Conservation (phyloP, 225 moss, liverwort and hornwort genomes). For the Polytrichum commune region DNA sequence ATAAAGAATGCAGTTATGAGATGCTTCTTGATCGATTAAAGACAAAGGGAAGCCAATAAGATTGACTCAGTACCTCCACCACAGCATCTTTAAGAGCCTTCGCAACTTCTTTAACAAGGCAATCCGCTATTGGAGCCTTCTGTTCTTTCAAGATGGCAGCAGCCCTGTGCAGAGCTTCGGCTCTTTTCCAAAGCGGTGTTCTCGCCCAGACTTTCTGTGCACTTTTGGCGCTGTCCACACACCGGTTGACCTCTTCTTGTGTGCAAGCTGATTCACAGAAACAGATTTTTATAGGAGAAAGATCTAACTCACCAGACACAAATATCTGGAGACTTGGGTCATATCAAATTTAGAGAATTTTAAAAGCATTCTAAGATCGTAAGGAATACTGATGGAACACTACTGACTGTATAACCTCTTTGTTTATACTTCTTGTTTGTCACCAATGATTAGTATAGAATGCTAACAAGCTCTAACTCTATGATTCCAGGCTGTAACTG, state of each 20-base stretch:
- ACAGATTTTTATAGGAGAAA: not conserved
- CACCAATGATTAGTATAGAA: not conserved
- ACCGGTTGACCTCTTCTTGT: slow-evolving; percentile 91
- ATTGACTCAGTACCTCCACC: slow-evolving; percentile 57
- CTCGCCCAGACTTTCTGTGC: slow-evolving; percentile 89
- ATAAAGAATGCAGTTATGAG: not conserved
- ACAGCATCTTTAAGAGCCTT: slow-evolving; percentile 87
- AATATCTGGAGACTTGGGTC: not conserved
- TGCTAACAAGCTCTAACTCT: too few species aligned
- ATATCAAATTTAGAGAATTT: not conserved
- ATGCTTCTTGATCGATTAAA: not conserved
- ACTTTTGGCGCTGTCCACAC: slow-evolving; percentile 72
- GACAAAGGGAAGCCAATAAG: not conserved
- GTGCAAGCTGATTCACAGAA: slow-evolving; percentile 64
- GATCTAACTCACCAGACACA: not conserved
- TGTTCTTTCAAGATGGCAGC: slow-evolving; percentile 96
- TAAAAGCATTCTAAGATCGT: too few species aligned
- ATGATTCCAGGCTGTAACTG: too few species aligned
- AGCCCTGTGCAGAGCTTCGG: slow-evolving; percentile 82
- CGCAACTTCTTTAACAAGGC: slow-evolving; percentile 89
- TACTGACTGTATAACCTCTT: not conserved
- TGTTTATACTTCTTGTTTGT: not conserved
- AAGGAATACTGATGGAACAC: too few species aligned
- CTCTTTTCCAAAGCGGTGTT: slow-evolving; percentile 91
- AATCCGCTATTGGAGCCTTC: slow-evolving; percentile 92